Evolutionary conservation across 768 basidiomycete species (phyloP).

Genomic region (Auriscalpium vulgare): DNA sequence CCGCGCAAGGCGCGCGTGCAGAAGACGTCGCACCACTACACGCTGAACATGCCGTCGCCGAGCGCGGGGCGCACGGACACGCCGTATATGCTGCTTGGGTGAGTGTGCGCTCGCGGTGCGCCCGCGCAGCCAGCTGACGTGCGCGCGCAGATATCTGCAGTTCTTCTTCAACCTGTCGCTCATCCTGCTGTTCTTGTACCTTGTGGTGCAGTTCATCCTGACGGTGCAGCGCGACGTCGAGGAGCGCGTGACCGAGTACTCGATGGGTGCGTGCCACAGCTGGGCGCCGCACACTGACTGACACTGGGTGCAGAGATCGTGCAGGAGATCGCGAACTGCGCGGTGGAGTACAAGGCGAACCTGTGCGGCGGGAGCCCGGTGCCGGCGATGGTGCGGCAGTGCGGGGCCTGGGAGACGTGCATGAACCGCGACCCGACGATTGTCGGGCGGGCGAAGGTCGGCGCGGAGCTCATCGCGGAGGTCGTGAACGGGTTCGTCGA

Average conservation of each 20-base stretch:
- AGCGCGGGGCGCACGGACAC: slow-evolving; percentile 48
- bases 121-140: no score
- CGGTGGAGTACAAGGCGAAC: slow-evolving; percentile 73
- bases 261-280: slow-evolving; percentile 54
- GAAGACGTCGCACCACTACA: slow-evolving; percentile 73
- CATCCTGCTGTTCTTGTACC: slow-evolving; percentile 75
- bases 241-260: slow-evolving; percentile 80
- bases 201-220: slow-evolving; percentile 78
- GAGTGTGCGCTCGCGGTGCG: slow-evolving; percentile 21
- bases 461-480: slow-evolving; percentile 92
- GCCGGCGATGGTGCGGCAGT: slow-evolving; percentile 84
- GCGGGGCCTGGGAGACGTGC: slow-evolving; percentile 85
- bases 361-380: slow-evolving; percentile 68
- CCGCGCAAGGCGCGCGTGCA: slow-evolving; percentile 29
- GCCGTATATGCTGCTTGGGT: slow-evolving; percentile 87
- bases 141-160: slow-evolving; percentile 67
- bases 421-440: slow-evolving; percentile 92
- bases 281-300: not conserved
- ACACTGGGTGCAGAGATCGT: slow-evolving; percentile 57
- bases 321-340: slow-evolving; percentile 87
- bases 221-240: slow-evolving; percentile 89
- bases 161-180: slow-evolving; percentile 90
- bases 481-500: slow-evolving; percentile 96
- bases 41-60: slow-evolving; percentile 68
- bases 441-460: slow-evolving; percentile 82